Evolutionary conservation across 2,329 filamentous ascomycete species (phyloP).

Genomic region (Hymenoscyphus salicellus): DNA sequence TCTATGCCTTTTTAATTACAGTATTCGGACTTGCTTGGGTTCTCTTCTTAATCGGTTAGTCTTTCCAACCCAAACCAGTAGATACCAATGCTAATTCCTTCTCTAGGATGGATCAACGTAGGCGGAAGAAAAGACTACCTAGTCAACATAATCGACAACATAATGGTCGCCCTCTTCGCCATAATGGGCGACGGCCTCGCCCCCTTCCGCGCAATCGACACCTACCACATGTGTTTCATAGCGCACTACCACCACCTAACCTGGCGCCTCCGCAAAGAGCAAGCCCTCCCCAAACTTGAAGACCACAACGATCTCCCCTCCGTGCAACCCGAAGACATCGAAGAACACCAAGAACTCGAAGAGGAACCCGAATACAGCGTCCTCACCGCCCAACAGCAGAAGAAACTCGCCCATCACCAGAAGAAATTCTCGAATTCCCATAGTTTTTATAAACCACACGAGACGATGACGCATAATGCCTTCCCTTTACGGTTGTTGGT

Average conservation of each 20-base stretch:
- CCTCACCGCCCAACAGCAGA: conserved; percentile 63
- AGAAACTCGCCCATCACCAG: conserved; percentile 71
- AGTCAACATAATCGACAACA: conserved; percentile 68
- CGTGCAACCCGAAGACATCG: conserved; percentile 30
- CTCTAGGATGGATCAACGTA: conserved; percentile 69
- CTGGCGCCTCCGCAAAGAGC: conserved; percentile 57
- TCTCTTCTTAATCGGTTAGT: conserved; percentile 73
- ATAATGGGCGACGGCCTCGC: conserved; percentile 68
- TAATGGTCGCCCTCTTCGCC: conserved; percentile 68
- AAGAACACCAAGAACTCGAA: conserved; percentile 32
- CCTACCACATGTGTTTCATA: conserved; percentile 72
- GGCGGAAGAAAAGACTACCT: conserved; percentile 67
- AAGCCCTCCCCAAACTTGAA: conserved; percentile 53
- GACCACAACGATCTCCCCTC: conserved; percentile 60
- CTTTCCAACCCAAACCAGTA: not conserved
- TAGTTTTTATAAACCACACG: conserved; percentile 86
- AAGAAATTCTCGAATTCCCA: conserved; percentile 77
- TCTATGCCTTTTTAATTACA: conserved; percentile 80
- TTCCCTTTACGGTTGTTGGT: conserved; percentile 74
- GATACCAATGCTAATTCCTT: not conserved
- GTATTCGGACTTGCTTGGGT: conserved; percentile 86
- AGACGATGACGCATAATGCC: conserved; percentile 76
- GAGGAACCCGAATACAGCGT: conserved; percentile 52
- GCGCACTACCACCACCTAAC: conserved; percentile 63
- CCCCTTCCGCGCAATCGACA: conserved; percentile 75